Conservation (phyloP, 2,329 filamentous ascomycete species). For the Sarocladium oryzae region DNA sequence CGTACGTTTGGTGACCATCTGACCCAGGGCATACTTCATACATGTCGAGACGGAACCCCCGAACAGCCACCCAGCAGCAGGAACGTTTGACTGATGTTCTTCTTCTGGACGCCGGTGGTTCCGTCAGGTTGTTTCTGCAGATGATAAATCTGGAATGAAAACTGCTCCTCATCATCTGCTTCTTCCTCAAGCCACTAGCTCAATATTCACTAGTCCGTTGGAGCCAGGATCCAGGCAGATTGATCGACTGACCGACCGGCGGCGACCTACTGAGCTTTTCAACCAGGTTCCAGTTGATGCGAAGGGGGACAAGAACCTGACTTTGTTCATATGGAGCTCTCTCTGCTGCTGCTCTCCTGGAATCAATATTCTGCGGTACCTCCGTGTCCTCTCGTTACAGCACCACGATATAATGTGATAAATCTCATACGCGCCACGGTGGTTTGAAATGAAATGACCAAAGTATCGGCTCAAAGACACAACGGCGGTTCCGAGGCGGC, state of each 20-base stretch:
- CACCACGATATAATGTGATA: too few relatives aligned
- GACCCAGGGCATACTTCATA: not conserved
- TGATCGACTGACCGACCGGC: too few relatives aligned
- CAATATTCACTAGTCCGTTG: too few relatives aligned
- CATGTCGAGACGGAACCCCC: slow-evolving; percentile 1
- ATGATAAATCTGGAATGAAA: too few relatives aligned
- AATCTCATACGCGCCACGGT: not conserved
- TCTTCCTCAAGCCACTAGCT: too few relatives aligned
- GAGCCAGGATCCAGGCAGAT: too few relatives aligned
- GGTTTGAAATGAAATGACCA: slow-evolving; percentile 10
- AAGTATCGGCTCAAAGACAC: not conserved
- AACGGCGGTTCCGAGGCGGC: not conserved
- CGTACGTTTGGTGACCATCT: not conserved
- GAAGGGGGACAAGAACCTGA: not conserved
- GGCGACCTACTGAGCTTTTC: too few relatives aligned
- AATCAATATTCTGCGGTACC: not conserved
- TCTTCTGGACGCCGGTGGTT: not conserved
- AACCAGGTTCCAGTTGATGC: too few relatives aligned
- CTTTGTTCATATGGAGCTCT: not conserved
- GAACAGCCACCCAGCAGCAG: too few relatives aligned
- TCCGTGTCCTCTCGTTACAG: not conserved
- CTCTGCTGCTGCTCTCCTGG: not conserved
- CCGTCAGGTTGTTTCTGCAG: not conserved
- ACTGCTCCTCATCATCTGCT: too few relatives aligned
- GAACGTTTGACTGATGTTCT: too few relatives aligned